Conservation (phyloP, 805 yeast genomes). For the Candida ortonii region DNA sequence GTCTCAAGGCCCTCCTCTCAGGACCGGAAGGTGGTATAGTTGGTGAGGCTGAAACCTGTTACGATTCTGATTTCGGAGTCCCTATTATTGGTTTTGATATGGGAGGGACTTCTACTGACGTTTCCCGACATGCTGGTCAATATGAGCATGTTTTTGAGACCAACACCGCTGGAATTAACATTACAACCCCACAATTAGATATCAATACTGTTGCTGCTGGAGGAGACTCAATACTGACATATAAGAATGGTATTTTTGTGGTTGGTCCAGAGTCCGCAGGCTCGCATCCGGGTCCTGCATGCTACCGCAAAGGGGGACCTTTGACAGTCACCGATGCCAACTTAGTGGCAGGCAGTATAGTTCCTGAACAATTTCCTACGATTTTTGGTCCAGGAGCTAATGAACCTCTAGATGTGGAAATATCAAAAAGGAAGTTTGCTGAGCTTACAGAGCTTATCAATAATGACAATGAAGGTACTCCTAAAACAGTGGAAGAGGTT, state of each 20-base stretch:
- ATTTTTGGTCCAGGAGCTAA: conserved; percentile 77
- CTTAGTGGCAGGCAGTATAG: conserved; percentile 60
- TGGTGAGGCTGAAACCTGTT: conserved; percentile 53
- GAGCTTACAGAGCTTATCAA: conserved; percentile 55
- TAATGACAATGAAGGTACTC: conserved; percentile 29
- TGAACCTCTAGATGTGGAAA: conserved; percentile 56
- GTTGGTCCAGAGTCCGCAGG: conserved; percentile 85
- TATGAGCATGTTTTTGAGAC: conserved; percentile 31
- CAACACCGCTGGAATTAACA: conserved; percentile 32
- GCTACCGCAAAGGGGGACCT: conserved; percentile 77
- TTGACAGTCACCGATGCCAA: conserved; percentile 82
- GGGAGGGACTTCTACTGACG: conserved; percentile 39
- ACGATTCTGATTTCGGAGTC: conserved; percentile 29
- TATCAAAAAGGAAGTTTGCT: conserved; percentile 46
- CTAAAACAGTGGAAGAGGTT: conserved; percentile 55
- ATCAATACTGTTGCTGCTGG: conserved; percentile 31
- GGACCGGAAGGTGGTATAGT: conserved; percentile 65
- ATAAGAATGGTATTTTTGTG: conserved; percentile 63
- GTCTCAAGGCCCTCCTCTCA: conserved; percentile 49
- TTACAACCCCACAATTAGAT: conserved; percentile 34
- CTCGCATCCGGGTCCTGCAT: conserved; percentile 84
- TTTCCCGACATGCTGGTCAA: conserved; percentile 30
- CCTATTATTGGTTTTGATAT: conserved; percentile 35
- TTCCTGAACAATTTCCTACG: conserved; percentile 71
- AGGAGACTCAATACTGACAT: conserved; percentile 60